Conservation (phyloP, 148 eudicot genomes). For the Bassia scoparia region DNA sequence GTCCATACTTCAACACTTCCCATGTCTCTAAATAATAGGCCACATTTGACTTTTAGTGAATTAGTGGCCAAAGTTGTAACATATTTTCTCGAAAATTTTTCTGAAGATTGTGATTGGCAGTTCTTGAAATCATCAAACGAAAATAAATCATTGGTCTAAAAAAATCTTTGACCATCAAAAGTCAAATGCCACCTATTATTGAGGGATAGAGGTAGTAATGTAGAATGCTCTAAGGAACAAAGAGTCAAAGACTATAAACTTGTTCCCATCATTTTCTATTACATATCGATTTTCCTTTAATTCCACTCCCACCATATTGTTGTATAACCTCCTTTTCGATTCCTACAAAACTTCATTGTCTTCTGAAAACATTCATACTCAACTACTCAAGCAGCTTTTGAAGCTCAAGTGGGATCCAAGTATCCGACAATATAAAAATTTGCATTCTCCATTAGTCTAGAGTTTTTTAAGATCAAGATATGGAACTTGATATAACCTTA, state of each 20-base stretch:
- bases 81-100: no score
- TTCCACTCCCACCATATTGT: neutral
- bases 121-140: no score
- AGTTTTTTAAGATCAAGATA: neutral
- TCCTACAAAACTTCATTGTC: neutral
- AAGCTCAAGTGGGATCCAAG: neutral
- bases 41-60: neutral
- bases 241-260: neutral
- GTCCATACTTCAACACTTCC: neutral
- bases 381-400: neutral
- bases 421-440: neutral
- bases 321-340: neutral
- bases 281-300: neutral
- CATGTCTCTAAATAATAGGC: neutral
- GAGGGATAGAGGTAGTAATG: neutral
- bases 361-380: no score
- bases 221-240: neutral
- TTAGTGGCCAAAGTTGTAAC: neutral
- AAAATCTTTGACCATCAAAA: neutral
- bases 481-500: neutral
- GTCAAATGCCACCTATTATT: neutral
- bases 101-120: neutral
- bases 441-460: neutral
- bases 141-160: neutral
- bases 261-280: neutral